A percentile compares a stretch with the other conserved stretches of the same genome.
These are phyloP conservation scores for Davidsoniella neocaledoniae DNA, from an alignment of 2,329 filamentous ascomycete genomes.

Conservation along the genomic window DNA sequence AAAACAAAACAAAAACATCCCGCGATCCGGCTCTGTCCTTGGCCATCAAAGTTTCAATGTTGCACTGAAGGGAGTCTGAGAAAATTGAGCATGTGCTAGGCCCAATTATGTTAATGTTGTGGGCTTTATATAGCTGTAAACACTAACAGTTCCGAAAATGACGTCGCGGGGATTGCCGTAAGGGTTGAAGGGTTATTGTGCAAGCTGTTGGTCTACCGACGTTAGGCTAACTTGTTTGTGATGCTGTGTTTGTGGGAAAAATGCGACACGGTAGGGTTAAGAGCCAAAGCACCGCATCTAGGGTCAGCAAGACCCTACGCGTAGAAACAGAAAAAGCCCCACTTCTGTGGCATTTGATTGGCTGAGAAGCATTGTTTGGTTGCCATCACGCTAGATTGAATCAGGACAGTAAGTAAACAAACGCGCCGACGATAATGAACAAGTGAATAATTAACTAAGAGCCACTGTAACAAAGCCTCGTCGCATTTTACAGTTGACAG, in stretches of 20 bases:
- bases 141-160: background rate
- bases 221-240: background rate
- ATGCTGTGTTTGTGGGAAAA: background rate
- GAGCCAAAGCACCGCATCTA: background rate
- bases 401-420: slow-evolving; percentile 24
- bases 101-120: background rate
- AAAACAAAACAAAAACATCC: slow-evolving; percentile 1
- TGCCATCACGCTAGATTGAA: slow-evolving; percentile 19
- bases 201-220: background rate
- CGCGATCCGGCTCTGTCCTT: slow-evolving; percentile 1
- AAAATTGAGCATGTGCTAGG: background rate
- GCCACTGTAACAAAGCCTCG: background rate
- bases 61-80: background rate
- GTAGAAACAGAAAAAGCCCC: background rate
- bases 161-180: background rate
- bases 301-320: background rate
- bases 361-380: background rate
- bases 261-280: background rate
- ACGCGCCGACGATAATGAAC: slow-evolving; percentile 15
- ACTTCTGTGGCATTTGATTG: slow-evolving; percentile 2
- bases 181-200: background rate
- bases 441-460: background rate
- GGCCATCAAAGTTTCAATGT: background rate
- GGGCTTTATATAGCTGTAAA: background rate
- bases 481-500: too few relatives aligned